Conservation (phyloP, 2,329 filamentous ascomycete genomes). For the Keithomyces neogunnii region DNA sequence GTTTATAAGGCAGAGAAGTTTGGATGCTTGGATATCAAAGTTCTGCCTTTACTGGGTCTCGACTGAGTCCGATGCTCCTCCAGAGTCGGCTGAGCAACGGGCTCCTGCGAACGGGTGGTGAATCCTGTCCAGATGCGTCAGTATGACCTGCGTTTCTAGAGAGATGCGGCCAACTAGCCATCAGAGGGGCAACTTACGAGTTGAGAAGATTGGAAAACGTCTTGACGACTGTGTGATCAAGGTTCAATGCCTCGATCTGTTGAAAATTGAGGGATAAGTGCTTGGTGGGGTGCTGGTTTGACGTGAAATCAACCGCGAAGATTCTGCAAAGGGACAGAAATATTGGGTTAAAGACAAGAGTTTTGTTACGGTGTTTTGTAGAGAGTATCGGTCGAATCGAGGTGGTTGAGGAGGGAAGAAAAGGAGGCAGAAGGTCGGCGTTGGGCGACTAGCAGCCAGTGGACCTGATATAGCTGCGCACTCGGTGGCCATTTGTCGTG, state of each 20-base stretch:
- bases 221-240: constrained; percentile 66
- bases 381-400: background rate
- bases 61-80: constrained; percentile 66
- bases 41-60: constrained; percentile 45
- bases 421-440: background rate
- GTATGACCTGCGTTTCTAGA: constrained; percentile 15
- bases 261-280: constrained; percentile 10
- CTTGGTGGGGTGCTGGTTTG: constrained; percentile 3
- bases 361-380: background rate
- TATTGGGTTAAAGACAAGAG: background rate
- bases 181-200: constrained; percentile 58
- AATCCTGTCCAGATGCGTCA: constrained; percentile 44
- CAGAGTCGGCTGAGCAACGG: constrained; percentile 85
- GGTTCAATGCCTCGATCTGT: constrained; percentile 41
- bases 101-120: constrained; percentile 95
- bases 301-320: background rate
- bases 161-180: background rate
- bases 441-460: background rate
- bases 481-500: background rate
- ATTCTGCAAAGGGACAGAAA: background rate
- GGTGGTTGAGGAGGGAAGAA: constrained; percentile 1
- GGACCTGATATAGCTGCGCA: constrained; percentile 1
- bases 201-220: constrained; percentile 98
- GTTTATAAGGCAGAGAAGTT: constrained; percentile 7
- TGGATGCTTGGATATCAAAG: constrained; percentile 10